These are phyloP conservation scores for Wickerhamomyces rabaulensis DNA, from an alignment of 805 yeast species.

Conservation along the genomic window DNA sequence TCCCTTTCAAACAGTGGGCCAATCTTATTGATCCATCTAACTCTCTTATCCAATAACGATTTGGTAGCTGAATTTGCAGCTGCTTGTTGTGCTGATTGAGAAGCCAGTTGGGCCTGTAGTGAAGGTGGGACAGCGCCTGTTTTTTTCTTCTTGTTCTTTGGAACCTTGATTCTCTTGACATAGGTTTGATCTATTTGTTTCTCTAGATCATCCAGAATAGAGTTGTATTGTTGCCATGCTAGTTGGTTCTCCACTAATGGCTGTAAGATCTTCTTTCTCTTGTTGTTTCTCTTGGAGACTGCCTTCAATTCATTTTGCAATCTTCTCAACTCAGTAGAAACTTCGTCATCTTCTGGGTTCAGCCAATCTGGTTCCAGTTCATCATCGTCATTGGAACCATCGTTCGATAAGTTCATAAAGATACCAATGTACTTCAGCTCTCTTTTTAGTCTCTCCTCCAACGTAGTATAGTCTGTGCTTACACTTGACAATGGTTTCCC, in stretches of 20 bases:
- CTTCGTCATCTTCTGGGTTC: conserved; percentile 87
- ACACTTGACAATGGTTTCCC: conserved; percentile 42
- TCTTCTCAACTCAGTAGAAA: conserved; percentile 73
- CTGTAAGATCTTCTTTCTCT: conserved; percentile 56
- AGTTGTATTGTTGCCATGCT: conserved; percentile 91
- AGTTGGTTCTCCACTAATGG: conserved; percentile 82
- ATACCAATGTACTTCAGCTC: conserved; percentile 91
- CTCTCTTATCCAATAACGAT: conserved; percentile 78
- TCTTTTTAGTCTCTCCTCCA: conserved; percentile 83
- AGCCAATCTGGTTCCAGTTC: conserved; percentile 54
- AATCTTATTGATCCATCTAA: conserved; percentile 82
- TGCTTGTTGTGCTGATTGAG: conserved; percentile 48
- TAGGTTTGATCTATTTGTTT: conserved; percentile 96
- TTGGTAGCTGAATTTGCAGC: conserved; percentile 75
- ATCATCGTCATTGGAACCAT: conserved; percentile 13
- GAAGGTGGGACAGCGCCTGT: conserved; percentile 26
- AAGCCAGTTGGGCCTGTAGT: conserved; percentile 21
- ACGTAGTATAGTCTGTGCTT: conserved; percentile 63
- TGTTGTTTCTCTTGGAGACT: conserved; percentile 58
- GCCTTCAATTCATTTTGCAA: conserved; percentile 65
- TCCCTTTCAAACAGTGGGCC: conserved; percentile 70
- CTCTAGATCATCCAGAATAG: conserved; percentile 88
- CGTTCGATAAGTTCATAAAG: conserved; percentile 49
- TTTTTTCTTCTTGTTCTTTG: conserved; percentile 42
- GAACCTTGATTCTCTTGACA: conserved; percentile 70